Evolutionary conservation across 2,329 filamentous ascomycete species (phyloP).

Genomic region (Bipolaris zeicola): DNA sequence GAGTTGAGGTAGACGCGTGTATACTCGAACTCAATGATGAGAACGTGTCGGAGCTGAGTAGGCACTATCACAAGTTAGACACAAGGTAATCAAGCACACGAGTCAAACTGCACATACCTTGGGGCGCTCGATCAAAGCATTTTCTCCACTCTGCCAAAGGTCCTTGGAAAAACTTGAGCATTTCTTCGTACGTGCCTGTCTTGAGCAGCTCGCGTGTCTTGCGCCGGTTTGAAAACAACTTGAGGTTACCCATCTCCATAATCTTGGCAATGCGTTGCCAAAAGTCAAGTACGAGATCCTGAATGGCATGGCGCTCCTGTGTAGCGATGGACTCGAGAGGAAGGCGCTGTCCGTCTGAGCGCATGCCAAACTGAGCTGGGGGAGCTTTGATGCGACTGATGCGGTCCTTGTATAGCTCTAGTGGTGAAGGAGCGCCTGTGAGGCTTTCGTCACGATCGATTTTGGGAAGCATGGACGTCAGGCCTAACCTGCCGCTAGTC

Average conservation of each 20-base stretch:
- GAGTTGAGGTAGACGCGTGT: slow-evolving; percentile 95
- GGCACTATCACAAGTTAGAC: slow-evolving; percentile 53
- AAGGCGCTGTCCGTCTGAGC: slow-evolving; percentile 44
- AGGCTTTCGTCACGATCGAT: slow-evolving; percentile 39
- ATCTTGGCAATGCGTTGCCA: slow-evolving; percentile 93
- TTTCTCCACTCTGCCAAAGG: slow-evolving; percentile 78
- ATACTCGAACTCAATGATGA: slow-evolving; percentile 95
- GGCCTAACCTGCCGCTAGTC: slow-evolving; percentile 87
- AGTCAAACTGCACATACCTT: slow-evolving; percentile 43
- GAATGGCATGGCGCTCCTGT: slow-evolving; percentile 46
- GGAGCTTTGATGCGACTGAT: slow-evolving; percentile 43
- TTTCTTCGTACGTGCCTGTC: slow-evolving; percentile 79
- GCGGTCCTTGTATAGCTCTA: slow-evolving; percentile 45
- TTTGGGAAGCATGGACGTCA: slow-evolving; percentile 87
- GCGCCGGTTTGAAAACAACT: slow-evolving; percentile 83
- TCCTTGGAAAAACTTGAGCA: slow-evolving; percentile 81
- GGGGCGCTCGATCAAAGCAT: slow-evolving; percentile 76
- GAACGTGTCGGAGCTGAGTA: slow-evolving; percentile 70
- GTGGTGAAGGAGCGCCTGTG: slow-evolving; percentile 34
- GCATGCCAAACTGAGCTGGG: slow-evolving; percentile 43
- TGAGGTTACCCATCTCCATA: slow-evolving; percentile 89
- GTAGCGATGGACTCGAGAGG: slow-evolving; percentile 45
- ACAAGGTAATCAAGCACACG: not conserved
- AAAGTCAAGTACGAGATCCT: slow-evolving; percentile 72
- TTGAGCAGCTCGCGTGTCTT: slow-evolving; percentile 89